Evolutionary conservation across 176 grass and related monocot species (phyloP), one percentile per base, ranked within the genome.

Genomic region (Aegilops tauschii): DNA sequence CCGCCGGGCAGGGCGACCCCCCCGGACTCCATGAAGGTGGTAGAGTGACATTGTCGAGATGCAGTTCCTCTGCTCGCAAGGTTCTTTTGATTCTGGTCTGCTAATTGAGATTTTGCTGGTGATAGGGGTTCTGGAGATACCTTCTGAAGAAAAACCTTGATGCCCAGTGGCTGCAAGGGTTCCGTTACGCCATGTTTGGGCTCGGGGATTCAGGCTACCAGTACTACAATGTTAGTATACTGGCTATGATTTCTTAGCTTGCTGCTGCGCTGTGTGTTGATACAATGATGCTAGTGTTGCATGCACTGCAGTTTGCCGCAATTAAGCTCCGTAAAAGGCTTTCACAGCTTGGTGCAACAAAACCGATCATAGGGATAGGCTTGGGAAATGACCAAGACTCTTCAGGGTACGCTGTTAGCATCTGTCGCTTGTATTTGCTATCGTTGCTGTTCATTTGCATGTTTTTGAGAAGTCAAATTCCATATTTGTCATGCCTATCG

Each of bases 21-120:
- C 58, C 96, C 93, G 25, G 92, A 98, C 84, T 92, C 90, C 73
- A 95, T 98, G 93, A 98, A 95, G 92, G 93, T 98, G 2, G 17
- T 56, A 20, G 31, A 32, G 75, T 12, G 73, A 21, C 73, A 71
- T 77, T 20, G 52, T 77, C 0, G 5, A 61, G 66, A 68, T 84
- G 23, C 71, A 8, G 25, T 81, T 56, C 47, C 1, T 25, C 42
- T 69, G 35, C 72, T 83, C n/a, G 36, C 35, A 42, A 45, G 72
- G 32, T 50, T 50, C 18, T 65, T 50, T 37, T 20, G 1, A 4
- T 5, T 59, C 14, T 61, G 25, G 11, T 9, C 75, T 78, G 21
- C 52, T 73, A 30, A 65, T 18, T 84, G 2, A 9, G 59, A 30
- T 65, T 69, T 78, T 61, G 36, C 5, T 12, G 23, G 16, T n/a